Evolutionary conservation across 257 asterid genomes (phyloP).

Genomic region (Oldenlandia corymbosa): DNA sequence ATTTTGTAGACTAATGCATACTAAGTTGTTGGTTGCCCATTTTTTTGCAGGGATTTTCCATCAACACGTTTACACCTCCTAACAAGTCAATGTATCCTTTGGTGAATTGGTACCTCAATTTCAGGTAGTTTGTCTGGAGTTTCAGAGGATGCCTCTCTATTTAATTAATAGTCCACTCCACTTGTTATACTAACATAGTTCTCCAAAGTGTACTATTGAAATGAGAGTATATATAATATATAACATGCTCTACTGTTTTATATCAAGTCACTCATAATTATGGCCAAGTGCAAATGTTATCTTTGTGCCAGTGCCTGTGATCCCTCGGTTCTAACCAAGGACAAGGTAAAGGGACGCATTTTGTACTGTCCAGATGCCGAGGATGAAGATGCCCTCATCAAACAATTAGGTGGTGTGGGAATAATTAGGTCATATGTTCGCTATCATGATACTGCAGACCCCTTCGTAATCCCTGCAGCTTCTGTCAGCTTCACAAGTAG

Average conservation of each 20-base stretch:
- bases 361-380: slow-evolving; percentile 39
- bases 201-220: no score
- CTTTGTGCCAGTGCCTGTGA: slow-evolving; percentile 51
- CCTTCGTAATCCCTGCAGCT: slow-evolving; percentile 30
- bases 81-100: slow-evolving; percentile 37
- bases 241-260: no score
- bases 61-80: slow-evolving; percentile 44
- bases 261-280: no score
- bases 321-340: slow-evolving; percentile 17
- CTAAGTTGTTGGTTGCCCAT: not conserved
- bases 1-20: no score
- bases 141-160: no score
- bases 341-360: slow-evolving; percentile 58
- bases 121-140: no score
- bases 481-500: slow-evolving; percentile 29
- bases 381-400: slow-evolving; percentile 21
- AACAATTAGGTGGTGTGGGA: slow-evolving; percentile 46
- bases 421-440: slow-evolving; percentile 27
- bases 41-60: slow-evolving; percentile 22
- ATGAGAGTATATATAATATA: no score
- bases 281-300: no score
- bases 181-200: no score
- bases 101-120: no score
- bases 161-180: no score
- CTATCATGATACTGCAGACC: slow-evolving; percentile 27